Percentiles rank a stretch among this genome's conserved stretches.
Conservation (phyloP, 2,329 filamentous ascomycete species). For the Tolypocladium sp. region DNA sequence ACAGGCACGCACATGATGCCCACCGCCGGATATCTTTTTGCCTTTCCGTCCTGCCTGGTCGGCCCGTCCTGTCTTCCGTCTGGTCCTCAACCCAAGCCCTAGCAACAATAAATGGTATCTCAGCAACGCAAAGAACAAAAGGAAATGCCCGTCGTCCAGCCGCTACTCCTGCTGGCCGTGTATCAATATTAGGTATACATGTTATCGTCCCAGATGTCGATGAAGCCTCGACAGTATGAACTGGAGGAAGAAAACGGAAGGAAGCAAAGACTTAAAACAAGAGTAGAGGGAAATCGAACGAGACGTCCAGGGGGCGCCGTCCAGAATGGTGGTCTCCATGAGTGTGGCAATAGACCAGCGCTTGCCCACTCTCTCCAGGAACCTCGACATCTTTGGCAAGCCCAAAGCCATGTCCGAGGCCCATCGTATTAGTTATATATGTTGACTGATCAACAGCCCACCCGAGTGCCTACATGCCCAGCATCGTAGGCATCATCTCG, state of each 20-base stretch:
- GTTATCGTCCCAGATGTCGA: neutral
- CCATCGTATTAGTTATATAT: neutral
- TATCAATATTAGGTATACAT: neutral
- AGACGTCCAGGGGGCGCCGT: neutral
- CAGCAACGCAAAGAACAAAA: neutral
- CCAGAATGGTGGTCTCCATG: neutral
- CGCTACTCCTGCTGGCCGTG: neutral
- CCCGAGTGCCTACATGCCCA: conserved; percentile 12
- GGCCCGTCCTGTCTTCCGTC: neutral
- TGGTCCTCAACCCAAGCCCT: neutral
- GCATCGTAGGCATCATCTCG: conserved; percentile 13
- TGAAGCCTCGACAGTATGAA: neutral
- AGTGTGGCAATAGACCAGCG: neutral
- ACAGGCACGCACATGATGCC: neutral
- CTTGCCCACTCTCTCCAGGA: neutral
- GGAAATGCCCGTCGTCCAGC: neutral
- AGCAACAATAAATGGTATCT: neutral
- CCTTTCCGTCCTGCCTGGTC: neutral
- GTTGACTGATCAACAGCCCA: neutral
- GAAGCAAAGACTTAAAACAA: neutral
- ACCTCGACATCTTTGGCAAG: neutral
- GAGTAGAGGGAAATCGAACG: neutral
- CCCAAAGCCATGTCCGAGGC: neutral
- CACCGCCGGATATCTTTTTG: neutral
- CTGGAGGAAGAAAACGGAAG: neutral